A percentile compares a stretch with the other conserved stretches of the same genome.
Conservation (phyloP, 2,329 filamentous ascomycete genomes). For the Corynespora cassiicola region DNA sequence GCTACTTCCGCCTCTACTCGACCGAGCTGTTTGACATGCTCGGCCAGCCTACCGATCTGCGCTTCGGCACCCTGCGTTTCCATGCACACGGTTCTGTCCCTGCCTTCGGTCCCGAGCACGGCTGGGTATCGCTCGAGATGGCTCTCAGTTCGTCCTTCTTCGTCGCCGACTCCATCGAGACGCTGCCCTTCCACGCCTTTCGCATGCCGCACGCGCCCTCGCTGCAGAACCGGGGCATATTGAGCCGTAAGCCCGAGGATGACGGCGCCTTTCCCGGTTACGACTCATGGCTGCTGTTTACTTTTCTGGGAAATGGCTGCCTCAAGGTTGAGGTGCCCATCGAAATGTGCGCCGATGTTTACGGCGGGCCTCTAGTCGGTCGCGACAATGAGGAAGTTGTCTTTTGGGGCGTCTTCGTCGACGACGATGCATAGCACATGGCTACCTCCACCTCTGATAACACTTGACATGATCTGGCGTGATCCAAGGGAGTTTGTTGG, state of each 20-base stretch:
- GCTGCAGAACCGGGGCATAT: conserved; percentile 41
- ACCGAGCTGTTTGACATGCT: conserved; percentile 43
- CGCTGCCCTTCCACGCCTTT: conserved; percentile 43
- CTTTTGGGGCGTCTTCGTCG: conserved; percentile 45
- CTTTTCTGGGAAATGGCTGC: conserved; percentile 42
- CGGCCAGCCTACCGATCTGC: conserved; percentile 40
- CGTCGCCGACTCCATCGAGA: conserved; percentile 42
- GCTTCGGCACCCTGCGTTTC: conserved; percentile 44
- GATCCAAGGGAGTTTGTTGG: too few species aligned
- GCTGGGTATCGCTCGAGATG: conserved; percentile 34
- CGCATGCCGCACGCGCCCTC: conserved; percentile 36
- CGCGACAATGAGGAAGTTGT: conserved; percentile 42
- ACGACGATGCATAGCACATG: conserved; percentile 31
- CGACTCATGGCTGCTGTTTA: conserved; percentile 46
- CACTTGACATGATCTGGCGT: neutral
- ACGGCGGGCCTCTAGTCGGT: conserved; percentile 35
- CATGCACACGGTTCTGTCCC: conserved; percentile 20
- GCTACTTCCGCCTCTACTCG: conserved; percentile 45
- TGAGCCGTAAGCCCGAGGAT: conserved; percentile 36
- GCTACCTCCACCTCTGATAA: conserved; percentile 23
- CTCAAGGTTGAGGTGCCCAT: conserved; percentile 44
- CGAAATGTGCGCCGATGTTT: conserved; percentile 45
- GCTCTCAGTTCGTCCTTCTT: conserved; percentile 41
- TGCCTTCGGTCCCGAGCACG: conserved; percentile 2
- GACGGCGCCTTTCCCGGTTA: conserved; percentile 38